phyloP scores from a whole-genome alignment of 495 filamentous ascomycete species.

The Haplographium delicatum region DNA sequence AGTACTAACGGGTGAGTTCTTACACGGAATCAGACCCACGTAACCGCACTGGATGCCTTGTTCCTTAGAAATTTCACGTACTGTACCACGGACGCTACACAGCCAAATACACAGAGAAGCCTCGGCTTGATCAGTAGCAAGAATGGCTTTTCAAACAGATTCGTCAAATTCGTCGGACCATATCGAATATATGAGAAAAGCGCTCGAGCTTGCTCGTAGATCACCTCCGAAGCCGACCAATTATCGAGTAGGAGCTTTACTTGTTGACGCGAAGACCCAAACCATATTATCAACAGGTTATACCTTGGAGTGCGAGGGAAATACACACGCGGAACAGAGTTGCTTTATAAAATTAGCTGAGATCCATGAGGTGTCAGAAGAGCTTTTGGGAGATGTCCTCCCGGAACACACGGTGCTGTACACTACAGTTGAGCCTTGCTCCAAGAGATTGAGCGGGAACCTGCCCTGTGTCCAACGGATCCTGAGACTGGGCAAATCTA shows the following conservation, averaged over 20 bases:
- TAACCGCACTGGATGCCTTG: no score
- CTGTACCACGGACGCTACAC: no score
- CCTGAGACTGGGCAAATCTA: slow-evolving; percentile 50
- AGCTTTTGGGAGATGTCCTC: slow-evolving; percentile 49
- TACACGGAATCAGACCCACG: no score
- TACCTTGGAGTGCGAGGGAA: slow-evolving; percentile 84
- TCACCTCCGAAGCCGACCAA: slow-evolving; percentile 85
- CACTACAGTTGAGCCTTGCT: slow-evolving; percentile 94
- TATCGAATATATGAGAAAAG: slow-evolving; percentile 60
- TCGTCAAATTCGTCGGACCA: slow-evolving; percentile 43
- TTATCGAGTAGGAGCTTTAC: slow-evolving; percentile 84
- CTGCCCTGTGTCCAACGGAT: slow-evolving; percentile 79
- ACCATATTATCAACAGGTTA: slow-evolving; percentile 78
- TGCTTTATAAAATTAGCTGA: slow-evolving; percentile 66
- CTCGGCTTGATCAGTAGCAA: no score
- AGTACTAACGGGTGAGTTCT: no score
- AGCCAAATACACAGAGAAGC: no score
- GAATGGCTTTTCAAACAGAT: neutral
- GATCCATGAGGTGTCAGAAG: slow-evolving; percentile 42
- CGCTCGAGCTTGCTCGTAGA: slow-evolving; percentile 65
- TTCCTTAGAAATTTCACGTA: no score
- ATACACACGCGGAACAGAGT: slow-evolving; percentile 95
- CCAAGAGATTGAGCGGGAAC: slow-evolving; percentile 74
- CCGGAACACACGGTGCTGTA: slow-evolving; percentile 62
- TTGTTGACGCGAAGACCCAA: slow-evolving; percentile 55